These are phyloP conservation scores for Saccharum officinarum DNA, from an alignment of 176 grass and related monocot genomes.

Conservation along the genomic window DNA sequence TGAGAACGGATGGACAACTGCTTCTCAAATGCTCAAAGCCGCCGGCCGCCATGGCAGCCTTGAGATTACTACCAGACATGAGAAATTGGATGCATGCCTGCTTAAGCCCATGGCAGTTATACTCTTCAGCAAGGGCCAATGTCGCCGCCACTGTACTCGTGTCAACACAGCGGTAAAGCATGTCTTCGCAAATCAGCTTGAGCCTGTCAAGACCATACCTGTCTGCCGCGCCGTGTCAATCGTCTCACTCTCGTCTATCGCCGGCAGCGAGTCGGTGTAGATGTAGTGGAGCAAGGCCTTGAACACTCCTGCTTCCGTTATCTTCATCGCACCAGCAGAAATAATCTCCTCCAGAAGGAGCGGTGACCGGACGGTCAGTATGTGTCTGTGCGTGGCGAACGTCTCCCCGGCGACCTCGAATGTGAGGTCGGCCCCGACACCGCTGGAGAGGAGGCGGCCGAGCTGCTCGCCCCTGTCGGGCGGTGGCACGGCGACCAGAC, in stretches of 20 bases:
- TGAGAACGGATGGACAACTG: neutral
- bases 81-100: slow-evolving; percentile 21
- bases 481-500: neutral
- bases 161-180: neutral
- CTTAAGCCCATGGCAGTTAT: neutral
- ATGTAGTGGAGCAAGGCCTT: neutral
- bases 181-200: neutral
- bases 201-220: neutral
- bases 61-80: neutral
- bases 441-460: neutral
- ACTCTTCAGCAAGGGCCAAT: neutral
- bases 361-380: neutral
- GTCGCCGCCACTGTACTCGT: neutral
- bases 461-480: neutral
- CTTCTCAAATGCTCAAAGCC: neutral
- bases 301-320: neutral
- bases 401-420: neutral
- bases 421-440: neutral
- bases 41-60: neutral
- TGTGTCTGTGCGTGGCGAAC: neutral
- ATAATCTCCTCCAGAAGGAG: neutral
- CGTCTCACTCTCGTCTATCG: neutral
- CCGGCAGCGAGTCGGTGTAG: neutral
- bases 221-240: neutral
- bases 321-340: neutral